These are phyloP conservation scores for Apiospora sp. DNA, from an alignment of 2,329 filamentous ascomycete species.

Conservation along the genomic window DNA sequence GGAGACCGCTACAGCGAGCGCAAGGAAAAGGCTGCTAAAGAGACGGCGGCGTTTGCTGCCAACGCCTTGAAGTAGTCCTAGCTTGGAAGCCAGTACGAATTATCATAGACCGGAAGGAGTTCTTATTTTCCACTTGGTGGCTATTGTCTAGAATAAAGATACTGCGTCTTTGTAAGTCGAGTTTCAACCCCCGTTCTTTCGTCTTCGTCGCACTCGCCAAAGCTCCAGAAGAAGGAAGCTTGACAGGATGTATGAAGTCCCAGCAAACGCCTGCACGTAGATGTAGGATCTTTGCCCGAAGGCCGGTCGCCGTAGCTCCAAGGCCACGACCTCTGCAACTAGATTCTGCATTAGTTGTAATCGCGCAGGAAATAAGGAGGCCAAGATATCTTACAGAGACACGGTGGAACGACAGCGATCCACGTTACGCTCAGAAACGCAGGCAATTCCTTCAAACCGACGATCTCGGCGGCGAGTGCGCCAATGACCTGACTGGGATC, in stretches of 20 bases:
- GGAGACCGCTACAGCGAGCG: conserved; percentile 70
- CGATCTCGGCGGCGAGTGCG: neutral
- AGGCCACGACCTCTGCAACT: conserved; percentile 18
- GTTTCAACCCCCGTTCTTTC: neutral
- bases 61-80: neutral
- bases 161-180: neutral
- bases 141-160: no score
- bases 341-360: fast-evolving
- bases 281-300: neutral
- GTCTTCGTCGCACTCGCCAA: conserved; percentile 3
- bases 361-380: neutral
- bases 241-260: neutral
- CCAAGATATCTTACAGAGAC: neutral
- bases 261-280: conserved; percentile 11
- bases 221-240: neutral
- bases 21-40: conserved; percentile 30
- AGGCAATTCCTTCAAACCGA: conserved; percentile 3
- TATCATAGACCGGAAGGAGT: no score
- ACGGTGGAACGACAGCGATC: neutral
- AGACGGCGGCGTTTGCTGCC: neutral
- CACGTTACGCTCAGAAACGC: conserved; percentile 16
- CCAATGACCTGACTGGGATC: neutral
- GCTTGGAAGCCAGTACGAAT: no score
- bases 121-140: no score
- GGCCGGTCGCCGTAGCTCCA: neutral